phyloP scores from a whole-genome alignment of 257 asterid genomes.

The Misopates orontium region DNA sequence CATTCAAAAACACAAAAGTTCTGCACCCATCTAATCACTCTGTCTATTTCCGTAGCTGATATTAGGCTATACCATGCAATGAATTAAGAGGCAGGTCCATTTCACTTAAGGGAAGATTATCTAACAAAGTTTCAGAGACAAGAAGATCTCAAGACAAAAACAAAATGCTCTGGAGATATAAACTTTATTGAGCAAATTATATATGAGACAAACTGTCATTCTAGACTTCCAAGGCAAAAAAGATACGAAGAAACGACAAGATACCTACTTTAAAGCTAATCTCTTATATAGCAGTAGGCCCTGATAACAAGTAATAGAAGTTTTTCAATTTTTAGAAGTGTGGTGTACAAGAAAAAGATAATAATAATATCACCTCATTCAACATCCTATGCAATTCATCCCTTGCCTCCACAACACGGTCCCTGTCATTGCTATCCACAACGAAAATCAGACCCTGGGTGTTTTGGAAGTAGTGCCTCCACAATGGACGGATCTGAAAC shows the following conservation, averaged over 20 bases:
- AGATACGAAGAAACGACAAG: background rate
- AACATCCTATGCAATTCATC: constrained; percentile 96
- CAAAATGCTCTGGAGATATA: too few species aligned
- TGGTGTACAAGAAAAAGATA: background rate
- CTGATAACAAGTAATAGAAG: background rate
- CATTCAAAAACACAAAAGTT: too few species aligned
- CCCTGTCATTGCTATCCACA: constrained; percentile 94
- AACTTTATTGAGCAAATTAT: too few species aligned
- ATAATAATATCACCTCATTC: constrained; percentile 62
- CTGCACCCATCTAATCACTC: too few species aligned
- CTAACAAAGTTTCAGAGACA: too few species aligned
- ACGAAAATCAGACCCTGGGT: constrained; percentile 94
- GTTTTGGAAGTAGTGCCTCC: constrained; percentile 99
- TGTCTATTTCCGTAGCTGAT: too few species aligned
- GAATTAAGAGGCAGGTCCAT: too few species aligned
- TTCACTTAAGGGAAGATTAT: too few species aligned
- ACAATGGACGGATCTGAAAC: constrained; percentile 85
- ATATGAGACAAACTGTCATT: too few species aligned
- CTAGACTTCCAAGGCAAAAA: too few species aligned
- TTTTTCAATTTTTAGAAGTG: background rate
- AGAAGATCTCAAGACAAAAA: too few species aligned
- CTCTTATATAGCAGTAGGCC: background rate
- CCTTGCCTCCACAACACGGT: constrained; percentile 92
- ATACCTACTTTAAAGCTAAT: background rate
- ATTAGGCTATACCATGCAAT: too few species aligned